Evolutionary conservation across 129 eudicot genomes (phyloP), one percentile per base, ranked within the genome.

Genomic region (Logfia minima): DNA sequence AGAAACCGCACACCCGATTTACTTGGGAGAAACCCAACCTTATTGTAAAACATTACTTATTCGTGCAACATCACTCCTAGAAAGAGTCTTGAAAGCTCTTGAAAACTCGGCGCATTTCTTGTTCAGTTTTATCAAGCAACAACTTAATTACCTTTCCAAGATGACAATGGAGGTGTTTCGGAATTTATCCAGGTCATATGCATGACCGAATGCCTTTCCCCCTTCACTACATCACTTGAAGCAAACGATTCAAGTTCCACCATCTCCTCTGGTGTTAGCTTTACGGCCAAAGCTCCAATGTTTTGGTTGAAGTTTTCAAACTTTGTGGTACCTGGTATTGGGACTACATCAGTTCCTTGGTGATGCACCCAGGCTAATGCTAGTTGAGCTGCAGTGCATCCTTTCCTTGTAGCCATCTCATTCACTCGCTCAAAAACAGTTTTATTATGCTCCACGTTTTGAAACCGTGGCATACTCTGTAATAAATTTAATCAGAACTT

Each of bases 321-420:
- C 83, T 83, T 88, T 60, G 92, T 87, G 74, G 89, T 87, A 1
- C 92, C 92, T 2, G 92, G 92, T 8, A 88, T 85, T 1, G 92
- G 92, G 35, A 82, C 72, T 52, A 85, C 92, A 66, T 88, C 90
- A 9, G 70, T 66, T 37, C 92, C 92, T 59, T 75, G 92, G 79
- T 88, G 92, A 39, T 88, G 88, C 18, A 88, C 80, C 92, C 92
- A 88, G 0, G 90, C 92, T 29, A 88, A 51, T 21, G 92, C 84
- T 13, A 88, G 86, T 61, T 88, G 92, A 13, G 86, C 80, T 0
- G 92, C 76, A 7, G 87, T 83, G 74, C 92, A 88, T 18, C 89
- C 86, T 65, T 88, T 88, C 58, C 77, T 62, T 17, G 86, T 17
- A 8, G 89, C 92, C 75, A 85, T 77, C 19, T 77, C 87, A 9